These are phyloP conservation scores for Vicia faba DNA, from an alignment of 306 rosid species.

Conservation along the genomic window DNA sequence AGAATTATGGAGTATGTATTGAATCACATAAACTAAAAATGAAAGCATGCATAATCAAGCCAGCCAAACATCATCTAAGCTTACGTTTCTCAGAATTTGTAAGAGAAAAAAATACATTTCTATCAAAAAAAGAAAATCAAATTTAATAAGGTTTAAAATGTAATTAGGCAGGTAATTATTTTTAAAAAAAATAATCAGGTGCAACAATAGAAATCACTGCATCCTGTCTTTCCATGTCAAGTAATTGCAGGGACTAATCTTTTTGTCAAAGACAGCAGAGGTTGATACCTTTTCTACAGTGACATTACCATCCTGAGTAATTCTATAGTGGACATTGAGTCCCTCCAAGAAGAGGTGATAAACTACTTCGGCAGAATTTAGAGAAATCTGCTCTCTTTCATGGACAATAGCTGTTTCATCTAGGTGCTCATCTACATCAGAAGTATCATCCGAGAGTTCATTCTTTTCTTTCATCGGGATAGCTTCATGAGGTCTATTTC, in stretches of 20 bases:
- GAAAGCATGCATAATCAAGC: not conserved
- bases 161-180: not conserved
- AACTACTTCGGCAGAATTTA: constrained; percentile 42
- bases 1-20: too few species aligned
- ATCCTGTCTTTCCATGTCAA: constrained; percentile 48
- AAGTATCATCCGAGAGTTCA: constrained; percentile 35
- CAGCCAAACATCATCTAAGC: not conserved
- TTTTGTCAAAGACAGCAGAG: constrained; percentile 34
- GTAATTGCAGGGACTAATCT: constrained; percentile 46
- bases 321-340: constrained; percentile 71
- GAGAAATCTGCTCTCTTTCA: constrained; percentile 37
- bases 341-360: constrained; percentile 83
- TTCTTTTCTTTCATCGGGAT: constrained; percentile 39
- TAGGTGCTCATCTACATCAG: constrained; percentile 50
- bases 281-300: constrained; percentile 56
- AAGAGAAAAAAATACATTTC: too few species aligned
- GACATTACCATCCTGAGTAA: constrained; percentile 59
- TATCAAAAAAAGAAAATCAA: constrained; percentile 4
- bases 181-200: not conserved
- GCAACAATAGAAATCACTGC: constrained; percentile 20
- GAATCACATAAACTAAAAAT: not conserved
- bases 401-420: constrained; percentile 42
- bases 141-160: not conserved
- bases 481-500: constrained; percentile 61
- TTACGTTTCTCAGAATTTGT: not conserved